phyloP scores from a whole-genome alignment of 148 eudicot species.

The Cornus kousa region DNA sequence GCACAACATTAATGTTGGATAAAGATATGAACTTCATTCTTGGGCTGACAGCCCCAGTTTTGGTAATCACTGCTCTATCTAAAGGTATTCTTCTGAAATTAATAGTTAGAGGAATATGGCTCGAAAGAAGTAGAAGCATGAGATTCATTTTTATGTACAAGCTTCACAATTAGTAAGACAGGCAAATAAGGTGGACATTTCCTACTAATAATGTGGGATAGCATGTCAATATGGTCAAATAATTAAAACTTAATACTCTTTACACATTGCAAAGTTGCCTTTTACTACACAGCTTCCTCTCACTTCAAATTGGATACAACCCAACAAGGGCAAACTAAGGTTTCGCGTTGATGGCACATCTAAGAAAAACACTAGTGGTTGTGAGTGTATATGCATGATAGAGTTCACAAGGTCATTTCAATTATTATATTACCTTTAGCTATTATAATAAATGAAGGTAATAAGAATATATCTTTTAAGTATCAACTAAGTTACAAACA shows the following conservation, averaged over 20 bases:
- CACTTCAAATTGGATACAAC: background rate
- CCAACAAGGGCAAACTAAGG: background rate
- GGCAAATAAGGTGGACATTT: background rate
- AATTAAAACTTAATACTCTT: background rate
- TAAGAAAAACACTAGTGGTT: background rate
- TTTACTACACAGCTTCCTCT: background rate
- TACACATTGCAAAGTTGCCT: background rate
- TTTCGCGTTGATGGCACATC: background rate
- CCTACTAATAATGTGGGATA: background rate
- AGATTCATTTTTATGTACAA: background rate
- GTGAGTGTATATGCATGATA: too few species aligned
- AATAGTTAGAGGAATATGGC: background rate
- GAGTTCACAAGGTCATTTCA: too few species aligned
- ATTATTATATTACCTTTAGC: too few species aligned
- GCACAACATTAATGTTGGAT: background rate
- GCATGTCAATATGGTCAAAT: background rate
- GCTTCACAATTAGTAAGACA: background rate
- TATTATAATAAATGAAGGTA: too few species aligned
- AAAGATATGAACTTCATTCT: background rate
- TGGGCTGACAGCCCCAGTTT: background rate
- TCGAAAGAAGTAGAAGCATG: background rate
- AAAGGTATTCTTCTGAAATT: background rate
- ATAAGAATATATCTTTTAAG: too few species aligned
- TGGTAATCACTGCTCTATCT: background rate
- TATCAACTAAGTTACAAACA: too few species aligned